These are phyloP conservation scores for Salvia miltiorrhiza DNA, from an alignment of 257 asterid genomes.

Conservation along the genomic window DNA sequence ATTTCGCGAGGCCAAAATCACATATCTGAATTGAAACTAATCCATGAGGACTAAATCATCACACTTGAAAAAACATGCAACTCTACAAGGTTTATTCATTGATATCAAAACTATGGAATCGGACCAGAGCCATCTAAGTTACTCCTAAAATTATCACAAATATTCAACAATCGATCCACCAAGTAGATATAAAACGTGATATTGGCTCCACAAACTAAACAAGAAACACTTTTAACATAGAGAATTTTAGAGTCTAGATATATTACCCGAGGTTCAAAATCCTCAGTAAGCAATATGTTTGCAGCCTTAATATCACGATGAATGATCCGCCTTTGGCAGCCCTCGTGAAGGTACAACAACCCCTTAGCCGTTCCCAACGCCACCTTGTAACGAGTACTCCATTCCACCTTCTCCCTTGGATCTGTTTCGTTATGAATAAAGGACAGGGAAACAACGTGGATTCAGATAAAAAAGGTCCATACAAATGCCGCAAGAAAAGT, in stretches of 20 bases:
- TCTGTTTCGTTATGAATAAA: conserved; percentile 26
- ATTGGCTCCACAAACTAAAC: not conserved
- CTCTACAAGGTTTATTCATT: not conserved
- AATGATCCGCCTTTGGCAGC: conserved; percentile 87
- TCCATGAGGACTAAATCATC: not conserved
- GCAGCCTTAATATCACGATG: conserved; percentile 96
- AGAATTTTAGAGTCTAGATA: not conserved
- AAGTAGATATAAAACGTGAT: not conserved
- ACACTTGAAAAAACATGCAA: not conserved
- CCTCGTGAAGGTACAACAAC: conserved; percentile 83
- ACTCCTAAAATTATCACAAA: not conserved
- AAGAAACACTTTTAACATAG: not conserved
- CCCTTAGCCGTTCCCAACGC: conserved; percentile 86
- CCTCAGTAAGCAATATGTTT: conserved; percentile 78
- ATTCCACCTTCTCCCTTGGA: conserved; percentile 62
- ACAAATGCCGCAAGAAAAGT: not conserved
- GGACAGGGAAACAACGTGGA: not conserved
- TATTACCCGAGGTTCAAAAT: conserved; percentile 96
- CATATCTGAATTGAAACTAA: conserved; percentile 44
- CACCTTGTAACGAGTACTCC: conserved; percentile 73
- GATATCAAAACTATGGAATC: not conserved
- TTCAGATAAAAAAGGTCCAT: not conserved
- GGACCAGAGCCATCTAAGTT: no score
- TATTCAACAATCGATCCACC: not conserved
- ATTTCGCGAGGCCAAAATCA: conserved; percentile 75